These are phyloP conservation scores for Ganoderma sinense DNA, from an alignment of 1,284 basidiomycete genomes.

Conservation along the genomic window DNA sequence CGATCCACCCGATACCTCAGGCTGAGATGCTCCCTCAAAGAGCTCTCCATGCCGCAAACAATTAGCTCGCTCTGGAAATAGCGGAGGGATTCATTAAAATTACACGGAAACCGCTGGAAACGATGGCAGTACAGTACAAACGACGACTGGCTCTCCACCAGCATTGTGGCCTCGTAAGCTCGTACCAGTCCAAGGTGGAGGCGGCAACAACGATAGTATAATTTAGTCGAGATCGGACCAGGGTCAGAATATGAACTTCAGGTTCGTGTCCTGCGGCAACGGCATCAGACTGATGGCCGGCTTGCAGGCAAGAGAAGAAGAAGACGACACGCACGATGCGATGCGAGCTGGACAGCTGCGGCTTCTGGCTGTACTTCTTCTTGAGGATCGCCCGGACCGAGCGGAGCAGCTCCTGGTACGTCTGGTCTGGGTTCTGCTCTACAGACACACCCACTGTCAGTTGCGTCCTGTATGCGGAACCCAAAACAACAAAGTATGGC, in stretches of 20 bases:
- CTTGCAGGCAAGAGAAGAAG: not conserved
- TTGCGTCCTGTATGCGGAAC: not conserved
- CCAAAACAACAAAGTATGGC: not conserved
- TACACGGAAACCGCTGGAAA: too few relatives aligned
- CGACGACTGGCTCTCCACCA: too few relatives aligned
- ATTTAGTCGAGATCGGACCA: too few relatives aligned
- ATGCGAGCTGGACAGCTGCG: conserved; percentile 80
- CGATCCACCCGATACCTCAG: too few relatives aligned
- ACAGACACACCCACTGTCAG: conserved; percentile 8
- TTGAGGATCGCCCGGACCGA: conserved; percentile 71
- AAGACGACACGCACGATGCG: conserved; percentile 55
- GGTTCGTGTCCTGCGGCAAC: not conserved
- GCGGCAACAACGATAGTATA: too few relatives aligned
- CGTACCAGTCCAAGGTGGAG: too few relatives aligned
- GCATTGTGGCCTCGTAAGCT: too few relatives aligned
- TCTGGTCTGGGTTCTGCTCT: conserved; percentile 71
- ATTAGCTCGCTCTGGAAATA: too few relatives aligned
- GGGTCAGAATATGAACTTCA: not conserved
- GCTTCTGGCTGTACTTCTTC: conserved; percentile 80
- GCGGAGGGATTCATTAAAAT: too few relatives aligned
- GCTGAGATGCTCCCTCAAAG: too few relatives aligned
- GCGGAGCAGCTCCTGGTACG: conserved; percentile 77
- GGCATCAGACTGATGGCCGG: not conserved
- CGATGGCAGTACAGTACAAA: too few relatives aligned
- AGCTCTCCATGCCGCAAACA: too few relatives aligned